Evolutionary conservation across 352 stramenopile species (phyloP).

Genomic region (Pythium vanterpoolii): DNA sequence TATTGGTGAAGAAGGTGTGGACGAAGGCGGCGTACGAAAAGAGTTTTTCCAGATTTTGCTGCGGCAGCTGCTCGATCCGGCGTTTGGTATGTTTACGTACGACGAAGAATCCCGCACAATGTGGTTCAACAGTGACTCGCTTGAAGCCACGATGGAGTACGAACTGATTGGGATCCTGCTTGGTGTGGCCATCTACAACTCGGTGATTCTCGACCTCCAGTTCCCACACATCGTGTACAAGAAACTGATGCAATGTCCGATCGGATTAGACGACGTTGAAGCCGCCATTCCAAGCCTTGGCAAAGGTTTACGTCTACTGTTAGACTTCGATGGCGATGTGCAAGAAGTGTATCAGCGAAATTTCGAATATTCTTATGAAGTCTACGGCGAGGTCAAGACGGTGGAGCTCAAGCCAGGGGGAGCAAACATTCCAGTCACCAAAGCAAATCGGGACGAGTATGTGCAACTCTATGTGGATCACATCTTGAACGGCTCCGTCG

Average conservation of each 20-base stretch:
- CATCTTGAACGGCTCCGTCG: slow-evolving; percentile 55
- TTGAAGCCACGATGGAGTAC: slow-evolving; percentile 83
- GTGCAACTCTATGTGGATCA: slow-evolving; percentile 74
- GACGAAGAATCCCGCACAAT: slow-evolving; percentile 65
- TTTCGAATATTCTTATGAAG: slow-evolving; percentile 81
- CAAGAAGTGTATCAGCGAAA: slow-evolving; percentile 67
- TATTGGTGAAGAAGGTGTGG: slow-evolving; percentile 76
- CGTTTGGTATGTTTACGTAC: slow-evolving; percentile 79
- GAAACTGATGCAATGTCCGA: slow-evolving; percentile 56
- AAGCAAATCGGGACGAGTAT: slow-evolving; percentile 66
- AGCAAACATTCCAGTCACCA: slow-evolving; percentile 57
- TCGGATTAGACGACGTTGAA: slow-evolving; percentile 62
- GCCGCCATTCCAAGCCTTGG: slow-evolving; percentile 52
- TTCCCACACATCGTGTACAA: slow-evolving; percentile 85
- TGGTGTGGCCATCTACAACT: slow-evolving; percentile 83
- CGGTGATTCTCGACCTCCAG: slow-evolving; percentile 77
- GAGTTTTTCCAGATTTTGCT: slow-evolving; percentile 86
- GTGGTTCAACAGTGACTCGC: slow-evolving; percentile 81
- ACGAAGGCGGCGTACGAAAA: slow-evolving; percentile 79
- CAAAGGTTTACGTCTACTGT: slow-evolving; percentile 55
- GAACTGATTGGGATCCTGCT: slow-evolving; percentile 83
- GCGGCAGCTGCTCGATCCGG: slow-evolving; percentile 63
- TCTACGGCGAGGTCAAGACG: slow-evolving; percentile 77
- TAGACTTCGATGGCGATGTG: slow-evolving; percentile 68
- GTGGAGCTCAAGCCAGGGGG: slow-evolving; percentile 69